Evolutionary conservation across 2,329 filamentous ascomycete species (phyloP), one percentile per base, ranked within the genome.

Genomic region (Pyrenophora graminea): DNA sequence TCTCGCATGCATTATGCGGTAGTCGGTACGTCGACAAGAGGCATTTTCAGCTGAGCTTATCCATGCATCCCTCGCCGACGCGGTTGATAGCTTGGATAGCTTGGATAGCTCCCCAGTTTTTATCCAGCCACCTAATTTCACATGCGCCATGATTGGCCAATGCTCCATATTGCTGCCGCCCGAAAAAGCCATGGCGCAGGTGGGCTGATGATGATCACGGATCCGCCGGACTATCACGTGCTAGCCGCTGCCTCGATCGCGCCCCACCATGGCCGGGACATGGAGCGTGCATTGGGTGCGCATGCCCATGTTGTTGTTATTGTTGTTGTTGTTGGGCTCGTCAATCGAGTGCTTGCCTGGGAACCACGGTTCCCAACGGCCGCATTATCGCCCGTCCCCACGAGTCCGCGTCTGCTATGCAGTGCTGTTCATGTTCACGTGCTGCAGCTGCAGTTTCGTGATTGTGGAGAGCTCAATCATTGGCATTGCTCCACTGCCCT

Each of bases 21-120:
- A 63, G 65, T 64, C 62, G 60, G 47, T 55, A 39, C 45, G 36
- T 46, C 34, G 21, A 39, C 40, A 58, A 37, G 49, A 48, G 49
- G 39, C 63, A 59, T 63, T 65, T 64, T 67, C 69, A 71, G 68
- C 69, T 71, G 58, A 64, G 49, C 32, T 32, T 45, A 55, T 62
- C 58, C 56, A 58, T 59, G 61, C 52, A 39, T 55, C 48, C 38
- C 45, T 41, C 51, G 34, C 57, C 57, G 59, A 55, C 48, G 48
- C 43, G 45, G 27, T 30, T 30, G 9, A 30, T 30, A 30, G 27
- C 27, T 30, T 46, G 48, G 9, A 30, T 30, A 30, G 27, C 27
- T 30, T 46, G 48, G 49, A 43, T 42, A 53, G 49, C 51, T 57
- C 48, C 53, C 49, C 51, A 21, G 43, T 53, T 55, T 48, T 53